Evolutionary conservation across 352 stramenopile species (phyloP), one percentile per base, ranked within the genome.

Genomic region (Aphanomyces euteiches): DNA sequence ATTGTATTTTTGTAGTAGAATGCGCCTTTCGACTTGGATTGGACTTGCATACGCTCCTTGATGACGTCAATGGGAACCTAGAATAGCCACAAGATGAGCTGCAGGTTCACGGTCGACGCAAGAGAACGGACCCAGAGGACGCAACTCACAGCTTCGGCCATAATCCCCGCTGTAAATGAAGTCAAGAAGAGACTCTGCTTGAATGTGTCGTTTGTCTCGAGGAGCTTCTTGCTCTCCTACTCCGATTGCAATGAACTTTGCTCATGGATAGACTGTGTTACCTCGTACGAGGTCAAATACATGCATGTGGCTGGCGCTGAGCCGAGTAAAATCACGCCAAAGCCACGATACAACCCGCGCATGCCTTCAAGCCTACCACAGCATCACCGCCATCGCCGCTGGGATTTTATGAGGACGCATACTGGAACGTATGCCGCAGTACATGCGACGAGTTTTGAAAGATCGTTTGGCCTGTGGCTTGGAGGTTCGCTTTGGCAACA

Each of bases 21-120:
- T 56, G 78, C 77, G 36, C 50, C 48, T 5, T 54, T 41, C 3
- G 68, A 28, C n/a, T 77, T 69, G 13, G 67, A 69, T 74, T 98
- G 95, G 36, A 99, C 92, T 86, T 99, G 97, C 82, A 99, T 90
- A 66, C 97, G 87, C 79, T 99, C 97, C 74, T 99, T 99, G 40
- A 99, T 88, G 41, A 99, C 96, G 74, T 99, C 97, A 38, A 99
- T 96, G n/a, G 97, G 97, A n/a, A 99, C 50, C 45, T 53, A n/a
- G 13, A 53, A n/a, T n/a, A 53, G n/a, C 13, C 45, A 15, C 45
- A 15, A 53, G 1, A 15, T n/a, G n/a, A 53, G 13, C 13, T 53
- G 45, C 13, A 53, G 28, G 28, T 28, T 28, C 28, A 28, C 28
- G 28, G 28, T 28, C 28, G 28, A 28, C 28, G 28, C 28, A 28